phyloP scores from a whole-genome alignment of 805 yeast genomes.

The Kuraishia hungarica region DNA sequence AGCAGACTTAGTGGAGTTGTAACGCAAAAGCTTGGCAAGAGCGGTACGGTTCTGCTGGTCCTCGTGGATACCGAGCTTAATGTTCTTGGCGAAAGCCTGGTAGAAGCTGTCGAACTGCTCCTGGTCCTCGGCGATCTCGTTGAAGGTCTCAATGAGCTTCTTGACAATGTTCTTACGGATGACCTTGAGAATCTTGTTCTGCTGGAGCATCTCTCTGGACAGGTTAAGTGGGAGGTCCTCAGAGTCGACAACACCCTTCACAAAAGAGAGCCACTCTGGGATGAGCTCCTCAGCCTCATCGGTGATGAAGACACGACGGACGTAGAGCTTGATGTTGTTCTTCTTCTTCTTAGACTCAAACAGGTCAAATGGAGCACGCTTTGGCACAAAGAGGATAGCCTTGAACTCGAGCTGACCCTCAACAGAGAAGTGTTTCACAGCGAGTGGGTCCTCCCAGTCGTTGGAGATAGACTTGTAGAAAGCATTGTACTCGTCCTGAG shows the following conservation, averaged over 20 bases:
- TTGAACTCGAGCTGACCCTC: constrained; percentile 99
- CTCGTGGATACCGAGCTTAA: constrained; percentile 98
- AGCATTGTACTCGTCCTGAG: constrained; percentile 97
- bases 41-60: constrained; percentile 96
- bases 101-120: constrained; percentile 99
- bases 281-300: constrained; percentile 99
- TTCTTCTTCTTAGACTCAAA: constrained; percentile 99
- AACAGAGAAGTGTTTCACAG: constrained; percentile 98
- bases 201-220: constrained; percentile 99
- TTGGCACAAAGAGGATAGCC: constrained; percentile 95
- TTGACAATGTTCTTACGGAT: constrained; percentile 98
- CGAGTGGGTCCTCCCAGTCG: constrained; percentile 99
- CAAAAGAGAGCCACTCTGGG: constrained; percentile 97
- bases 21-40: constrained; percentile 93
- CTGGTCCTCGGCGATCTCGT: constrained; percentile 97
- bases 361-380: constrained; percentile 98
- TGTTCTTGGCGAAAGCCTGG: constrained; percentile 95
- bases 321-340: constrained; percentile 96
- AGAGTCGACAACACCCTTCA: constrained; percentile 99
- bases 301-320: constrained; percentile 98
- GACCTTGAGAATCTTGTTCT: constrained; percentile 98
- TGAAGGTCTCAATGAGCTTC: constrained; percentile 97
- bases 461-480: constrained; percentile 98
- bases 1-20: constrained; percentile 89
- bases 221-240: constrained; percentile 99